phyloP scores from a whole-genome alignment of 2,329 filamentous ascomycete genomes.

The Colletotrichum nymphaeae region DNA sequence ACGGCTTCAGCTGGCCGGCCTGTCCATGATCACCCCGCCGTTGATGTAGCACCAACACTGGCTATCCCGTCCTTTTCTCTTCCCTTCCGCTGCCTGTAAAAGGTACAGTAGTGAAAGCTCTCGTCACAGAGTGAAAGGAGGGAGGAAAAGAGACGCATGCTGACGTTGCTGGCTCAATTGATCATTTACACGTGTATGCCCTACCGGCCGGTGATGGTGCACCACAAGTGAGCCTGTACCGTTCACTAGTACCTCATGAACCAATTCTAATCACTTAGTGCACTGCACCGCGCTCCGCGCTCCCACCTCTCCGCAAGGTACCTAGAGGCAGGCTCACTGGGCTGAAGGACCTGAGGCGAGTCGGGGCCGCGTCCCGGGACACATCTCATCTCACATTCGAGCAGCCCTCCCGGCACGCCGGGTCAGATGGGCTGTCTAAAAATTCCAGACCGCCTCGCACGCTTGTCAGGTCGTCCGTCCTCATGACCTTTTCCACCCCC shows the following conservation, averaged over 20 bases:
- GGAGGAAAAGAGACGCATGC: neutral
- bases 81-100: neutral
- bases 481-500: conserved; percentile 19
- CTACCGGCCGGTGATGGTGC: neutral
- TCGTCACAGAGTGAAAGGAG: neutral
- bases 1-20: conserved; percentile 19
- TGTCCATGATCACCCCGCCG: conserved; percentile 33
- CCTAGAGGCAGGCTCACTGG: neutral
- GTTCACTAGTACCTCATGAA: neutral
- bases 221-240: neutral
- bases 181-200: neutral
- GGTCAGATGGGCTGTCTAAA: conserved; percentile 19
- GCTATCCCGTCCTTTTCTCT: conserved; percentile 19
- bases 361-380: conserved; percentile 3
- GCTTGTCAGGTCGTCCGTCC: conserved; percentile 30
- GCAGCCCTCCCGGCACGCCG: neutral
- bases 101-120: neutral
- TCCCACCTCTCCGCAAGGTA: neutral
- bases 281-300: too few species aligned
- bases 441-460: conserved; percentile 30
- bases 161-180: neutral
- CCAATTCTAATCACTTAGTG: neutral
- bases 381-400: conserved; percentile 2
- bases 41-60: conserved; percentile 29
- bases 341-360: neutral